Evolutionary conservation across 176 grass and related monocot genomes (phyloP), one percentile per base, ranked within the genome.

Genomic region (Musa acuminata): DNA sequence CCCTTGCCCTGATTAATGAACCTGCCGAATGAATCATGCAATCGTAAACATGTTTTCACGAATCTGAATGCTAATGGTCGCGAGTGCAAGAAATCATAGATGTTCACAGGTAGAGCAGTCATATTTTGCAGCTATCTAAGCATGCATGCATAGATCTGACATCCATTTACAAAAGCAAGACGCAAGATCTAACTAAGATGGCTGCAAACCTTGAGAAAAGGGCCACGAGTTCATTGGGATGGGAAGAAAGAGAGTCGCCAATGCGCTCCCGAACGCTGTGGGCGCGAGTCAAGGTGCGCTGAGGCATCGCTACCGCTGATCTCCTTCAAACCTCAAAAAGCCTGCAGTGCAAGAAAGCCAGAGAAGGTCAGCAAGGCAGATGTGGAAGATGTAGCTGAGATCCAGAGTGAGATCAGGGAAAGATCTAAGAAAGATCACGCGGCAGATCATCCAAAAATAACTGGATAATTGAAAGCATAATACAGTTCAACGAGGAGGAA

Each of bases 221-320:
- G 16, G 95, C 91, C 23, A 94, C 88, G 23, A 99, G 87, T 84
- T 99, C 95, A 83, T 99, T 99, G 8, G 91, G 91, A 80, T 99
- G 95, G 5, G 88, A 86, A n/a, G 90, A 91, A 77, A 99, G 96
- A 65, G 91, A 87, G 48, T 87, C 91, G 0, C 96, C 88, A 66
- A 91, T 87, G 71, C 83, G 86, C 83, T 99, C 96, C 84, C 86
- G 87, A 3, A 99, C 83, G 72, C 91, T 99, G 96, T 95, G 86
- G 77, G 89, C 75, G 62, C 91, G 96, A 85, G 82, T 95, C 83
- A 99, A 84, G 3, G 84, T 79, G 21, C 86, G 88, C 54, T 91
- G 23, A 54, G 72, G 2, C 72, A 74, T 74, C 14, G 51, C 4
- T 74, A 0, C 53, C 14, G 52, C 1, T 54, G 52, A 13, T 54